Evolutionary conservation across 2,329 filamentous ascomycete species (phyloP), one percentile per base, ranked within the genome.

Genomic region (Leptosphaerulina australis): DNA sequence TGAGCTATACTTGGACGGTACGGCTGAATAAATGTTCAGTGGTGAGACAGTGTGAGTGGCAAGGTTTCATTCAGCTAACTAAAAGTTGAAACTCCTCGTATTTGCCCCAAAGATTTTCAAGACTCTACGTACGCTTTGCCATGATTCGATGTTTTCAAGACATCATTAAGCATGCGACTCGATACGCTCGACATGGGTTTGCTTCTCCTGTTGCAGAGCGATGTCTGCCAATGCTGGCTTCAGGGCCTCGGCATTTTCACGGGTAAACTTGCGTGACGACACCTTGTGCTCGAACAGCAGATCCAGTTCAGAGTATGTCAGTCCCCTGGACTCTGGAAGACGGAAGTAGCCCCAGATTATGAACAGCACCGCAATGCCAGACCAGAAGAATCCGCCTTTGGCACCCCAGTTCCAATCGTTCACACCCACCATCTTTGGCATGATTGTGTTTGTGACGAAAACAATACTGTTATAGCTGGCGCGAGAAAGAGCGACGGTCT

Each of bases 401-500:
- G 58, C 60, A 11, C 60, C 58, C 61, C 61, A 64, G 24, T 64
- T 62, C 59, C 61, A 63, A 18, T 59, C 61, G 20, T 61, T 61
- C 25, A 55, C 56, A 29, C 59, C 58, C 8, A 64, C 51, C 61
- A 64, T 64, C 43, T 63, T 61, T 3, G 61, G 61, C 58, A 62
- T 63, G 20, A 63, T 55, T 3, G 52, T 58, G 31, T 62, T 63
- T n/a, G 56, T 63, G 22, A 60, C 41, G 31, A 64, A 63, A 1
- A 59, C 58, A 21, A 61, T 60, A 9, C 52, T 60, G 48, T 64
- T 63, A 50, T 63, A 64, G 22, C 55, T 59, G 30, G 57, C 59
- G 14, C 91, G 86, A 1, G 88, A 90, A 2, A 95, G 81, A 1
- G 92, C 90, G 33, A 95, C 87, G 0, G 91, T 95, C 79, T 96